Evolutionary conservation across 2,329 filamentous ascomycete species (phyloP), one percentile per base, ranked within the genome.

Genomic region (Colletotrichum sansevieriae): DNA sequence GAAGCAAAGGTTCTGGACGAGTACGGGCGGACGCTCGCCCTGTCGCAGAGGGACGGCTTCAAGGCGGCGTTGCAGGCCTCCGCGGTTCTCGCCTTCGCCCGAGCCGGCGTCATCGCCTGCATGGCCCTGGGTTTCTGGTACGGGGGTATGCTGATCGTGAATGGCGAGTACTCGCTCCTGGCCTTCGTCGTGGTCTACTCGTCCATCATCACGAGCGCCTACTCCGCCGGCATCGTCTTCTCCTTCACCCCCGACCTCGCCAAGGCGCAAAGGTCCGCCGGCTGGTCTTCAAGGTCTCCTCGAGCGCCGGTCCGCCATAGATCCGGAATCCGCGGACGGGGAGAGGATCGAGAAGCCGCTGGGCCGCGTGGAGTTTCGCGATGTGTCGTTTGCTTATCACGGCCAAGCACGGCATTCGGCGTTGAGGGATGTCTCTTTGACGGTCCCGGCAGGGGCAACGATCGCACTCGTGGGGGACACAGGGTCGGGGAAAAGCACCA

Each of bases 401-500:
- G 25, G 25, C 25, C 25, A 25, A 25, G 25, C 25, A 25, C 25
- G 25, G 25, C 25, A 25, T 25, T 25, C 25, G 0, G 41, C 54
- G 25, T 15, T 56, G 13, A 15, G 51, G 37, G 20, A 37, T 13
- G 7, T 10, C 49, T 22, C 39, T 43, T 15, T 20, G 15, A 44
- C 37, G 6, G 33, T 65, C 12, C 72, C 78, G 55, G 78, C 79
- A 1, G 84, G 84, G 9, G 79, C 85, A 43, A 87, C 83, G 49
- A 78, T 84, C 1, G 87, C 85, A 0, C 78, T 88, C 35, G 87
- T 89, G 0, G 87, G 87, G 4, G 77, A 84, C 6, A 85, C 84
- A 0, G 87, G 87, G 2, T 87, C 84, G 58, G 87, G 87, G 1
- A 91, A 91, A 74, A 88, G 84, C 1, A 90, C 88, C 1, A 85